Conservation (phyloP, 108 stramenopile genomes). For the Skeletonema grethae region DNA sequence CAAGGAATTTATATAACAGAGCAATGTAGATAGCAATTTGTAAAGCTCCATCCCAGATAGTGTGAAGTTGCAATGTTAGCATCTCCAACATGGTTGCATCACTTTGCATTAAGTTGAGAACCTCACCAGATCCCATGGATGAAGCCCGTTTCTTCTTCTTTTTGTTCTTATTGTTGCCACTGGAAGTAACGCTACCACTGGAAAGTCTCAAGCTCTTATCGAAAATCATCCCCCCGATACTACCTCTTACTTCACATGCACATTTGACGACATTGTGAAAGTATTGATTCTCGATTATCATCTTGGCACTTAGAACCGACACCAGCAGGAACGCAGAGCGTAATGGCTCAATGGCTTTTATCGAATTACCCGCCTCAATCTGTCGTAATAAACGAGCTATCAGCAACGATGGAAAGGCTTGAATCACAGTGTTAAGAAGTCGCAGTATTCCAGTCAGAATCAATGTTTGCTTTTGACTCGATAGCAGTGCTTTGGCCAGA, state of each 20-base stretch:
- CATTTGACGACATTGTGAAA: constrained; percentile 79
- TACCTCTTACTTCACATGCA: constrained; percentile 73
- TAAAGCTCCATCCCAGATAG: constrained; percentile 85
- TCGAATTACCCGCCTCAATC: constrained; percentile 62
- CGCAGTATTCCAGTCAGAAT: constrained; percentile 66
- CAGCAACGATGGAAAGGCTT: constrained; percentile 75
- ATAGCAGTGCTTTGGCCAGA: constrained; percentile 56
- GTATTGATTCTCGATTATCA: constrained; percentile 88
- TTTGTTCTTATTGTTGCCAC: not conserved
- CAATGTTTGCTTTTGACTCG: constrained; percentile 50
- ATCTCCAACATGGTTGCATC: constrained; percentile 83
- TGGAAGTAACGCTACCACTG: constrained; percentile 36
- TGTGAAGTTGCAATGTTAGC: constrained; percentile 80
- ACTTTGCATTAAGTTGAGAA: constrained; percentile 86
- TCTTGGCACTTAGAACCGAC: constrained; percentile 69
- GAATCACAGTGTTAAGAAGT: constrained; percentile 66
- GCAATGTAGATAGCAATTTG: constrained; percentile 67
- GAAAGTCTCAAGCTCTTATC: constrained; percentile 82
- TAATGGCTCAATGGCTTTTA: constrained; percentile 48
- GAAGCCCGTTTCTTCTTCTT: constrained; percentile 26
- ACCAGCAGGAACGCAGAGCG: constrained; percentile 53
- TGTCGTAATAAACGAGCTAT: constrained; percentile 67
- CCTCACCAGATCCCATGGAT: constrained; percentile 63
- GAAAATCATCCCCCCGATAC: constrained; percentile 75
- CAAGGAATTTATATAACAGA: constrained; percentile 65